These are phyloP conservation scores for Erodium texanum DNA, from an alignment of 441 rosid genomes.

Conservation along the genomic window DNA sequence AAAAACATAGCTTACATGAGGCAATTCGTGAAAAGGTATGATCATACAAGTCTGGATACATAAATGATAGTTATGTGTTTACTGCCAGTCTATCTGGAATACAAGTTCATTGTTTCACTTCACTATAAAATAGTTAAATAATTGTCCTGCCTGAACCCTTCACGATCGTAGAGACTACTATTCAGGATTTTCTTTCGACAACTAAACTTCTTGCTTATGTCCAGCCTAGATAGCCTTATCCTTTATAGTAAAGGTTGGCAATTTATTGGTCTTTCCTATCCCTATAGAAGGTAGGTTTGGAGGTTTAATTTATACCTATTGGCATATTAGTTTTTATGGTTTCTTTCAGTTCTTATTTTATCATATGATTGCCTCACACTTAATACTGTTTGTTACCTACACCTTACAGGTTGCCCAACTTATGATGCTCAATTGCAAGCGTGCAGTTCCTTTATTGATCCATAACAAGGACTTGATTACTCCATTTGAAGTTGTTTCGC, in stretches of 20 bases:
- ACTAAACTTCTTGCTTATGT: background rate
- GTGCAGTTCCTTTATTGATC: constrained; percentile 66
- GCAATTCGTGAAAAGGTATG: constrained; percentile 87
- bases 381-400: background rate
- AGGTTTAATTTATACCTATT: no score
- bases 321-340: no score
- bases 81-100: background rate
- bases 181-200: background rate
- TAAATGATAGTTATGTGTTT: background rate
- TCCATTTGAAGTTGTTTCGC: constrained; percentile 81
- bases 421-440: constrained; percentile 86
- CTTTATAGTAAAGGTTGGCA: no score
- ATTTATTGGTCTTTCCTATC: no score
- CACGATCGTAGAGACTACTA: background rate
- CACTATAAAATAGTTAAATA: background rate
- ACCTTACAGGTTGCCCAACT: constrained; percentile 71
- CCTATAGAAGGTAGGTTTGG: no score
- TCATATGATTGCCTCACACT: constrained; percentile 10
- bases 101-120: background rate
- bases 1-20: constrained; percentile 77
- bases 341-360: background rate
- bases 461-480: constrained; percentile 71
- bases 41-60: background rate
- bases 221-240: background rate
- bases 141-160: background rate